A percentile compares a stretch with the other conserved stretches of the same genome.
phyloP scores from a whole-genome alignment of 164 flowering plant species.

The Magnolia sinica region DNA sequence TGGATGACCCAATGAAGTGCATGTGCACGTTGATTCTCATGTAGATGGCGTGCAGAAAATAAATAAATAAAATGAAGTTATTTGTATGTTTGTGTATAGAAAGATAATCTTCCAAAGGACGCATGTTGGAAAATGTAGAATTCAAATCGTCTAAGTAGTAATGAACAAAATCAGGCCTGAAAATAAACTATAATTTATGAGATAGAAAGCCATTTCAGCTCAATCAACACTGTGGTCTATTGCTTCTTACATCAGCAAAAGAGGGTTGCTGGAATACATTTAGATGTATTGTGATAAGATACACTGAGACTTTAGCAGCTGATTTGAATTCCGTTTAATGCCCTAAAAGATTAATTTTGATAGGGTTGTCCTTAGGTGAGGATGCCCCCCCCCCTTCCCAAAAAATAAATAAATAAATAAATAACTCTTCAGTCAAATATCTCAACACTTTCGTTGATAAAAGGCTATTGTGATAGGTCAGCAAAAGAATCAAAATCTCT shows the following conservation, averaged over 20 bases:
- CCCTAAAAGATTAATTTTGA: too few relatives aligned
- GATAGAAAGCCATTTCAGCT: constrained; percentile 20
- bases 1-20: constrained; percentile 1
- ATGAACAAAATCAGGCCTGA: background rate
- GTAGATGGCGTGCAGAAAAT: background rate
- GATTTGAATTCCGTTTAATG: too few relatives aligned
- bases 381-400: too few relatives aligned
- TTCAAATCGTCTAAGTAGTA: background rate
- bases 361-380: too few relatives aligned
- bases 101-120: background rate
- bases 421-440: too few relatives aligned
- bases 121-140: constrained; percentile 28
- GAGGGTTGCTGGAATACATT: background rate
- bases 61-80: background rate
- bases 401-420: too few relatives aligned
- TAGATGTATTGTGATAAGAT: too few relatives aligned
- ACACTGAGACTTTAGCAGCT: too few relatives aligned
- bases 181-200: constrained; percentile 9
- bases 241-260: constrained; percentile 25
- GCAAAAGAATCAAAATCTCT: too few relatives aligned
- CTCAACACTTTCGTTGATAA: too few relatives aligned
- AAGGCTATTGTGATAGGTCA: too few relatives aligned
- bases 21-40: constrained; percentile 8
- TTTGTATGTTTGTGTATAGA: background rate
- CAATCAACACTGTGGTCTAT: constrained; percentile 40